Percentiles rank a stretch among this genome's conserved stretches.
These are phyloP conservation scores for Nematocida homosporus DNA, from an alignment of 371 early-diverging fungal genomes.

Conservation along the genomic window DNA sequence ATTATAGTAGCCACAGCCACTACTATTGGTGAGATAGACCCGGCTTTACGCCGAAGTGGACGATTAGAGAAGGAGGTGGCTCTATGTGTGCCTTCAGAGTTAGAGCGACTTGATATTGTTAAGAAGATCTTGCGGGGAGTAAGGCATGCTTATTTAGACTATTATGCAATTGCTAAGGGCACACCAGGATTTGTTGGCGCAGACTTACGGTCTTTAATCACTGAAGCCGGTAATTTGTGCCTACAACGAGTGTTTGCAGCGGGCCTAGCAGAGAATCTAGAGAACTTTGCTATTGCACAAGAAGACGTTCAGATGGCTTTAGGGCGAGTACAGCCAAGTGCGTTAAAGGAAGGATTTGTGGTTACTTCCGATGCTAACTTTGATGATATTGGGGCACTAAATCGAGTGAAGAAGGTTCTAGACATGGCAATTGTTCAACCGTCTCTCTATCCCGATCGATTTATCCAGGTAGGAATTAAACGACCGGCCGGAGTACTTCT, in stretches of 20 bases:
- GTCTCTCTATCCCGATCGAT: constrained; percentile 80
- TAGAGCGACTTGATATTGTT: constrained; percentile 60
- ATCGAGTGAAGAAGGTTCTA: constrained; percentile 78
- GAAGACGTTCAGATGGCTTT: constrained; percentile 70
- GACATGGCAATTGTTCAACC: constrained; percentile 90
- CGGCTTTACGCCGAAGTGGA: constrained; percentile 54
- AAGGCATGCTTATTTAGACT: constrained; percentile 46
- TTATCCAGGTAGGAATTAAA: constrained; percentile 80
- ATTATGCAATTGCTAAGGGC: constrained; percentile 44
- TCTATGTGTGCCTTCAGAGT: constrained; percentile 62
- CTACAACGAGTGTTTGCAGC: constrained; percentile 18
- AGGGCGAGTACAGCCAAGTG: constrained; percentile 84
- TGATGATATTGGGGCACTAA: constrained; percentile 86
- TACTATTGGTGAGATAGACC: constrained; percentile 34
- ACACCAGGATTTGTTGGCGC: constrained; percentile 66
- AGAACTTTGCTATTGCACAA: constrained; percentile 20
- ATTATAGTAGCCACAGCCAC: constrained; percentile 56
- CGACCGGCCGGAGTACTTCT: constrained; percentile 87
- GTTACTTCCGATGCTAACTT: constrained; percentile 86
- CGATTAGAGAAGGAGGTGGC: constrained; percentile 56
- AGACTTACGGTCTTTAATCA: constrained; percentile 60
- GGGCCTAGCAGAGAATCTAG: neutral
- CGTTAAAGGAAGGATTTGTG: constrained; percentile 94
- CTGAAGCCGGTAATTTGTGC: constrained; percentile 57
- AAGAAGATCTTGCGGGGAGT: constrained; percentile 40